These are phyloP conservation scores for Paraphoma sp. DNA, from an alignment of 2,329 filamentous ascomycete genomes.

Conservation along the genomic window DNA sequence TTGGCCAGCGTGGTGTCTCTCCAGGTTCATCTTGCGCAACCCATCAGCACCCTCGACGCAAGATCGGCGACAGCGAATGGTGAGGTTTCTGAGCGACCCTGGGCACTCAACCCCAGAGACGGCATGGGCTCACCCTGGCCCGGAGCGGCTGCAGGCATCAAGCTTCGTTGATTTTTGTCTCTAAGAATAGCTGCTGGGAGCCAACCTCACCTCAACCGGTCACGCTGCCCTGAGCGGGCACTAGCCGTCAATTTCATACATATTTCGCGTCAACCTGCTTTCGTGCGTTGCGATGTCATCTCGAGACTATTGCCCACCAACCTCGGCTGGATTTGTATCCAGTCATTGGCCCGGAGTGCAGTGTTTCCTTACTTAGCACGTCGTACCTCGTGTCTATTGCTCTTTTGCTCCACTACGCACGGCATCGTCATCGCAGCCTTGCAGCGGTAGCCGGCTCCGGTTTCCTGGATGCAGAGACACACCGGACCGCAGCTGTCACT, in stretches of 20 bases:
- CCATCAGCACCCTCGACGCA: conserved; percentile 2
- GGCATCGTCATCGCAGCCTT: conserved; percentile 26
- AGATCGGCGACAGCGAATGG: conserved; percentile 4
- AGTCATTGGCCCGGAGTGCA: conserved; percentile 18
- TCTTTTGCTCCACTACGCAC: conserved; percentile 23
- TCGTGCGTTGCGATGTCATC: conserved; percentile 25
- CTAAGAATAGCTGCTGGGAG: conserved; percentile 37
- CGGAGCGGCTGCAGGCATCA: conserved; percentile 14
- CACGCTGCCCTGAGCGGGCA: conserved; percentile 28
- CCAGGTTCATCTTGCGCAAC: not conserved
- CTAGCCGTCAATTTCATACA: conserved; percentile 31
- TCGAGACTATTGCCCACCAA: conserved; percentile 17
- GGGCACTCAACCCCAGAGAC: conserved; percentile 23
- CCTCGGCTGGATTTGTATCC: conserved; percentile 22
- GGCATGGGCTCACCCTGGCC: conserved; percentile 11
- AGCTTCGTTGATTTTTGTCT: conserved; percentile 33
- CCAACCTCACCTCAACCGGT: conserved; percentile 28
- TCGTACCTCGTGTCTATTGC: conserved; percentile 40
- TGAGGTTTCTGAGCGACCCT: conserved; percentile 25
- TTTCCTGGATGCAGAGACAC: conserved; percentile 9
- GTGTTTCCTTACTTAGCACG: conserved; percentile 20
- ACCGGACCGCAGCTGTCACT: not conserved
- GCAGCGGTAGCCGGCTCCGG: conserved; percentile 15
- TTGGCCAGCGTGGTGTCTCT: conserved; percentile 12
- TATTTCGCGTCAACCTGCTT: conserved; percentile 38